Evolutionary conservation across 2,329 filamentous ascomycete species (phyloP).

Genomic region (Exophiala mesophila): DNA sequence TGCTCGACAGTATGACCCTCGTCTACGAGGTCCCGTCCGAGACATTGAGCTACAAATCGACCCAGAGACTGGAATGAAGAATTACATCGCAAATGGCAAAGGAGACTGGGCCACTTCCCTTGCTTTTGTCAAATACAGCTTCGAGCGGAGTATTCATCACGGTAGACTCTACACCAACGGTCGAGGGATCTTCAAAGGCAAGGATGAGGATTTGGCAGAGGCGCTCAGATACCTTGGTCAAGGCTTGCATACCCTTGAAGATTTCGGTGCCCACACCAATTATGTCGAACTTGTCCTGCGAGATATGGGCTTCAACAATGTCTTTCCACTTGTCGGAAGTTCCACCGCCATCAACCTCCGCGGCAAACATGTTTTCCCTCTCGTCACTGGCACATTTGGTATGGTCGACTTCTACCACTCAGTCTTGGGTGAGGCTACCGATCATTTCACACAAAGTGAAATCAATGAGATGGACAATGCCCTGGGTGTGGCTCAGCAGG

Average conservation of each 20-base stretch:
- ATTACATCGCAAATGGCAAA: conserved; percentile 90
- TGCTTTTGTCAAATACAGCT: conserved; percentile 73
- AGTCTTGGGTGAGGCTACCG: conserved; percentile 68
- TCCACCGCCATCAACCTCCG: conserved; percentile 60
- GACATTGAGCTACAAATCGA: conserved; percentile 69
- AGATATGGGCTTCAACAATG: conserved; percentile 63
- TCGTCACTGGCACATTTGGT: conserved; percentile 70
- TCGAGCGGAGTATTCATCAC: conserved; percentile 70
- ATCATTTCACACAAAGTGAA: conserved; percentile 80
- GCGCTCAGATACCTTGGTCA: conserved; percentile 72
- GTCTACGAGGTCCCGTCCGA: conserved; percentile 74
- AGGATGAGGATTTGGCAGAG: conserved; percentile 73
- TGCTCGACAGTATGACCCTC: conserved; percentile 73
- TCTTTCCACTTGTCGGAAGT: conserved; percentile 70
- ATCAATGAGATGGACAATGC: conserved; percentile 75
- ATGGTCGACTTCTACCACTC: conserved; percentile 81
- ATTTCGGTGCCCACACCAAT: conserved; percentile 74
- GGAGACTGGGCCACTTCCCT: conserved; percentile 86
- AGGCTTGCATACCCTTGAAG: conserved; percentile 73
- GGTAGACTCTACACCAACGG: conserved; percentile 70
- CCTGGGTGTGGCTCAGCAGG: conserved; percentile 62
- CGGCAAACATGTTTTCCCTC: conserved; percentile 64
- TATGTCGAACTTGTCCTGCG: conserved; percentile 73
- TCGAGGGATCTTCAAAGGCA: conserved; percentile 53
- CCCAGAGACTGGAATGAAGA: conserved; percentile 87